A percentile compares a stretch with the other conserved stretches of the same genome.
Evolutionary conservation across 805 yeast genomes (phyloP).

Genomic region (Pichia membranifaciens): DNA sequence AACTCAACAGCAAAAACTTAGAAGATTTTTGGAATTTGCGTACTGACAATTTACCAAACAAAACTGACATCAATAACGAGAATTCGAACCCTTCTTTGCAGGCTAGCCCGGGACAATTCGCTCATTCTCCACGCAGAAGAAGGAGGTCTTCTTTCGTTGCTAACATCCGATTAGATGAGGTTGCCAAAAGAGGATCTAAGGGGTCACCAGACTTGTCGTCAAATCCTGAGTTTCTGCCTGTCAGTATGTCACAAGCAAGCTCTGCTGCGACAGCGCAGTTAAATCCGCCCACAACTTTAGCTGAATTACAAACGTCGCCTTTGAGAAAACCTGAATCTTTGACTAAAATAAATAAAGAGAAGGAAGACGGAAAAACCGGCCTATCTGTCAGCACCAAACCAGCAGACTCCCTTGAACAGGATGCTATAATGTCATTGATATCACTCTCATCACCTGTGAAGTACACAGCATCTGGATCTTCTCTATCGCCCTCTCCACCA

Average conservation of each 20-base stretch:
- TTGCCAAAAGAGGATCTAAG: conserved; percentile 20
- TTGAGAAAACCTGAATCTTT: conserved; percentile 10
- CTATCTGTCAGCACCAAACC: conserved; percentile 9
- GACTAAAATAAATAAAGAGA: too few species aligned
- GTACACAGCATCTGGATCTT: conserved; percentile 11
- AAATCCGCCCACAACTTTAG: not conserved
- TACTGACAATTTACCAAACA: conserved; percentile 22
- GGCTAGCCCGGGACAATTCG: conserved; percentile 4
- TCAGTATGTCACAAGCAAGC: not conserved
- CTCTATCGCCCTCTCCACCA: conserved; percentile 15
- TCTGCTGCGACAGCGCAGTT: not conserved
- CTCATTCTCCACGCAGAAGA: not conserved
- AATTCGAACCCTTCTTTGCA: not conserved
- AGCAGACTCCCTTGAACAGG: conserved; percentile 40
- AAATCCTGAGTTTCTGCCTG: not conserved
- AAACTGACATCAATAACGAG: not conserved
- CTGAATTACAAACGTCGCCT: conserved; percentile 11
- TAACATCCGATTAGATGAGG: conserved; percentile 24
- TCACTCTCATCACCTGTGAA: conserved; percentile 47
- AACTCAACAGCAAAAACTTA: conserved; percentile 12
- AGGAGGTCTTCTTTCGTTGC: conserved; percentile 17
- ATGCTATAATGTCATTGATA: conserved; percentile 51
- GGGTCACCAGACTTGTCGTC: conserved; percentile 11
- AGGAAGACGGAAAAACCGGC: not conserved
- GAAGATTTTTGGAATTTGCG: conserved; percentile 28